A percentile compares a stretch with the other conserved stretches of the same genome.
Evolutionary conservation across 1,284 basidiomycete genomes (phyloP).

Genomic region (Ceratobasidium sp.): DNA sequence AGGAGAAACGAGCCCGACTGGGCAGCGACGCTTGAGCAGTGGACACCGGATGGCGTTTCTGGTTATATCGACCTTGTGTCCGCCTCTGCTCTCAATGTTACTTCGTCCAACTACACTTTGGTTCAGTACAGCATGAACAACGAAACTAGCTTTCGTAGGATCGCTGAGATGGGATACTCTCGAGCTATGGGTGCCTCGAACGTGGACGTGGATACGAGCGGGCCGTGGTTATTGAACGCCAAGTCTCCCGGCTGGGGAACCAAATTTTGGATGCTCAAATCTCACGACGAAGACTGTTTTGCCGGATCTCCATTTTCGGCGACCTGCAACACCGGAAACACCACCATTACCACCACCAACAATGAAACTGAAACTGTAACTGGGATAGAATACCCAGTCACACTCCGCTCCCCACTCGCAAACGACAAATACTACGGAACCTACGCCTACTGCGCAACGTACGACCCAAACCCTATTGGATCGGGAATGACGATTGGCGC

Average conservation of each 20-base stretch:
- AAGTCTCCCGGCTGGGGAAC: constrained; percentile 21
- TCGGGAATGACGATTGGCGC: constrained; percentile 25
- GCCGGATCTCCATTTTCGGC: constrained; percentile 3
- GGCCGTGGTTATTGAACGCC: constrained; percentile 5
- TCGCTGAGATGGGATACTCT: constrained; percentile 30
- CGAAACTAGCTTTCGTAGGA: background rate
- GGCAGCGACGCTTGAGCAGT: constrained; percentile 6
- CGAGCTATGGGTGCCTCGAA: background rate
- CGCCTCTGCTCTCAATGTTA: background rate
- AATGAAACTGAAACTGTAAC: background rate
- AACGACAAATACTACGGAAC: background rate
- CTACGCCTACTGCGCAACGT: constrained; percentile 24
- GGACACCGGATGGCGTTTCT: constrained; percentile 18
- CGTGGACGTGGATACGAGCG: background rate
- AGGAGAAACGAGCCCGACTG: background rate
- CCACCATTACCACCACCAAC: no score
- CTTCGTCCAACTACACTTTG: background rate
- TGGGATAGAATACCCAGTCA: constrained; percentile 32
- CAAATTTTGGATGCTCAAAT: constrained; percentile 36
- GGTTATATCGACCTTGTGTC: constrained; percentile 26
- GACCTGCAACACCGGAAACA: constrained; percentile 5
- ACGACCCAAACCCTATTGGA: constrained; percentile 25
- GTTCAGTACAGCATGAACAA: background rate
- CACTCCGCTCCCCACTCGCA: constrained; percentile 19
- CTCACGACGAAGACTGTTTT: constrained; percentile 22